A percentile compares a stretch with the other conserved stretches of the same genome.
Conservation (phyloP, 1,284 basidiomycete species). For the Cerioporus squamosus region DNA sequence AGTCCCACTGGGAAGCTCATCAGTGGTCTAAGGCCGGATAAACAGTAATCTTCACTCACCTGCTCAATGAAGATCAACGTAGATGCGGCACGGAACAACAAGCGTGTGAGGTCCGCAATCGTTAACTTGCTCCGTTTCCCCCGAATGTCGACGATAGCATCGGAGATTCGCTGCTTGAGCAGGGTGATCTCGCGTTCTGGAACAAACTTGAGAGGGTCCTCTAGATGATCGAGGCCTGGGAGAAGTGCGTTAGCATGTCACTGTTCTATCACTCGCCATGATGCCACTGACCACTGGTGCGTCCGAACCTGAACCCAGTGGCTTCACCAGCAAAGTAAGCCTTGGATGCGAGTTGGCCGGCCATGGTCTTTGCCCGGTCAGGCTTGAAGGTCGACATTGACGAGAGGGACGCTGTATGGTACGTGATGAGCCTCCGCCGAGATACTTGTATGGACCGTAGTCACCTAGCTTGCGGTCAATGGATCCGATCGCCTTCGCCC, state of each 20-base stretch:
- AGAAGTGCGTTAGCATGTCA: neutral
- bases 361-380: constrained; percentile 78
- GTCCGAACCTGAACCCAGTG: constrained; percentile 75
- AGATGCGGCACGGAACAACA: constrained; percentile 89
- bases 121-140: constrained; percentile 74
- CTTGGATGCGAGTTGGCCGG: constrained; percentile 85
- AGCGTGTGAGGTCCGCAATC: constrained; percentile 80
- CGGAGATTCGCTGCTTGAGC: constrained; percentile 73
- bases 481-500: constrained; percentile 80
- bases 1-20: constrained; percentile 66
- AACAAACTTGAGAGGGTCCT: constrained; percentile 20
- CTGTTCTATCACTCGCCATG: neutral
- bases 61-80: constrained; percentile 72
- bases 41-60: constrained; percentile 42
- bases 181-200: constrained; percentile 27
- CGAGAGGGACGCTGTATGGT: constrained; percentile 60
- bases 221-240: constrained; percentile 8
- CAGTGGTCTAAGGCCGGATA: neutral
- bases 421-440: neutral
- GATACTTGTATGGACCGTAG: too few species aligned
- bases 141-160: constrained; percentile 70
- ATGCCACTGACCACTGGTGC: constrained; percentile 44
- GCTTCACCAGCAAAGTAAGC: constrained; percentile 88
- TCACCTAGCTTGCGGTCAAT: constrained; percentile 82
- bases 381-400: constrained; percentile 62